phyloP scores from a whole-genome alignment of 768 basidiomycete species.

The Inosperma sp. region DNA sequence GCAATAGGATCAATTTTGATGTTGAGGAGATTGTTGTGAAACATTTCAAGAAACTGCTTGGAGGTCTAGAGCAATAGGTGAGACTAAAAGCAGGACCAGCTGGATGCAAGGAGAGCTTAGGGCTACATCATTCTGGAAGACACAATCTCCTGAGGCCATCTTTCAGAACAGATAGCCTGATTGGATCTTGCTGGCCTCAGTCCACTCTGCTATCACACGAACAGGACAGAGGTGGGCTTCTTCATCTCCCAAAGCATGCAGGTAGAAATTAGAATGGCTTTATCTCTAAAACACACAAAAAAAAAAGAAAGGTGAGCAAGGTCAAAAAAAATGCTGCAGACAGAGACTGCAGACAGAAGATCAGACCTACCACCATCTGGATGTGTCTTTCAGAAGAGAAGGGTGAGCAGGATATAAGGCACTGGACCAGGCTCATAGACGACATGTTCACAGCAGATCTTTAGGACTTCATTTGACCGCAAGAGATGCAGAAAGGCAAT shows the following conservation, averaged over 20 bases:
- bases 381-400: conserved; percentile 7
- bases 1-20: conserved; percentile 32
- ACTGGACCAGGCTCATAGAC: neutral
- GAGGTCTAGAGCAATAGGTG: conserved; percentile 23
- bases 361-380: conserved; percentile 4
- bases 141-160: conserved; percentile 27
- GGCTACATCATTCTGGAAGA: conserved; percentile 12
- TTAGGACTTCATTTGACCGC: conserved; percentile 32
- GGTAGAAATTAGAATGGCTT: conserved; percentile 14
- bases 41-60: conserved; percentile 35
- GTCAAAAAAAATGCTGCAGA: no score
- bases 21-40: conserved; percentile 39
- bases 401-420: neutral
- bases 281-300: conserved; percentile 9
- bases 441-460: conserved; percentile 29
- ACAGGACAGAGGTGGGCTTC: conserved; percentile 34
- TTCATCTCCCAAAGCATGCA: conserved; percentile 19
- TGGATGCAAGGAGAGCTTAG: neutral
- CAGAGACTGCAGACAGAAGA: no score
- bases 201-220: conserved; percentile 30
- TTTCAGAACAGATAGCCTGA: conserved; percentile 32
- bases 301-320: neutral
- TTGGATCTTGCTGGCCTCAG: conserved; percentile 16
- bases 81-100: neutral
- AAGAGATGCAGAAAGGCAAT: conserved; percentile 32